Percentiles rank a stretch among this genome's conserved stretches.
Evolutionary conservation across 495 filamentous ascomycete genomes (phyloP).

Genomic region (Neurospora tetrasperma): DNA sequence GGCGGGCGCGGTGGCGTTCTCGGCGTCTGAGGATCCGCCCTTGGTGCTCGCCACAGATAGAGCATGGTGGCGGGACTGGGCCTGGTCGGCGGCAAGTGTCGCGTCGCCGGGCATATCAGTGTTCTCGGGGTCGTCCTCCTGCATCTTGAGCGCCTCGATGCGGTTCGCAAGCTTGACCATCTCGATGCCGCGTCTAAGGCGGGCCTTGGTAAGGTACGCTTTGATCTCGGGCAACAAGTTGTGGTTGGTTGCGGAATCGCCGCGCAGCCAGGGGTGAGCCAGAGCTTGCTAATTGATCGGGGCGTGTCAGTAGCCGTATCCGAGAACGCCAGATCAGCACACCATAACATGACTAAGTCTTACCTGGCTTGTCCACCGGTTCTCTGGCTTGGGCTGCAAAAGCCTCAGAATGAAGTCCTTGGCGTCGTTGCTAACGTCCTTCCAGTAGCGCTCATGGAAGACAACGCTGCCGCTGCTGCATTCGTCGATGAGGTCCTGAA

Average conservation of each 20-base stretch:
- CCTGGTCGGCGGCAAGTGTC: slow-evolving; percentile 53
- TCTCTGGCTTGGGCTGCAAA: slow-evolving; percentile 66
- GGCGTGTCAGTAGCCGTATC: background rate
- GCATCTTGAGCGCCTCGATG: slow-evolving; percentile 93
- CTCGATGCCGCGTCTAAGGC: slow-evolving; percentile 88
- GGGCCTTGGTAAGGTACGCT: slow-evolving; percentile 83
- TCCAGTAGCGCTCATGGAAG: slow-evolving; percentile 98
- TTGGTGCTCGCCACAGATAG: slow-evolving; percentile 1
- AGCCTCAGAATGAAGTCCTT: slow-evolving; percentile 87
- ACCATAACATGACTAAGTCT: slow-evolving; percentile 10
- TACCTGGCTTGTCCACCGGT: slow-evolving; percentile 71
- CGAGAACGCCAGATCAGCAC: slow-evolving; percentile 6
- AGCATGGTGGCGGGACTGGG: slow-evolving; percentile 31
- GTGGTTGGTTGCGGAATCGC: slow-evolving; percentile 82
- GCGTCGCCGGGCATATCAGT: slow-evolving; percentile 51
- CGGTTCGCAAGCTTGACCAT: slow-evolving; percentile 94
- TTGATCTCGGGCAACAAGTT: slow-evolving; percentile 96
- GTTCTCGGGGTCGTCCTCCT: slow-evolving; percentile 74
- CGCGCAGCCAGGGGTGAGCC: slow-evolving; percentile 80
- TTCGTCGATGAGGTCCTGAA: slow-evolving; percentile 91
- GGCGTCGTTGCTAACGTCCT: slow-evolving; percentile 89
- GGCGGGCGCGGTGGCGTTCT: slow-evolving; percentile 13
- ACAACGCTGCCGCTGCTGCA: slow-evolving; percentile 80
- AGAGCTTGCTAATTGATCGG: slow-evolving; percentile 52
- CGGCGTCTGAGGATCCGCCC: slow-evolving; percentile 20